phyloP scores from a whole-genome alignment of 2,329 filamentous ascomycete genomes.

The Botrytis sinoallii region DNA sequence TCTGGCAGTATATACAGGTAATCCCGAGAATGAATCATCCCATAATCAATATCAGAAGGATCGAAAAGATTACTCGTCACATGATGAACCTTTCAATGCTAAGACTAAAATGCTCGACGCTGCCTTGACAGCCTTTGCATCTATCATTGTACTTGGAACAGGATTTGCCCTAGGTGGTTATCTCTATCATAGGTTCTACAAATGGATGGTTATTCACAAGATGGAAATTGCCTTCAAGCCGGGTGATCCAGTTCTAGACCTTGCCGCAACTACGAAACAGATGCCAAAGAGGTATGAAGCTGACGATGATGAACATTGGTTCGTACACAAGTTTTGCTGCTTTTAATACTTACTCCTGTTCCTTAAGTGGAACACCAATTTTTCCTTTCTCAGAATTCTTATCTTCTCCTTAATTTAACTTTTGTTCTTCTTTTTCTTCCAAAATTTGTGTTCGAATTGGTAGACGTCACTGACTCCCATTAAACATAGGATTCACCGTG shows the following conservation, averaged over 20 bases:
- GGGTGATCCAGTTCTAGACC: constrained; percentile 82
- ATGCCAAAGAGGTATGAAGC: constrained; percentile 42
- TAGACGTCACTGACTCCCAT: not conserved
- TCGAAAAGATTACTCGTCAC: not conserved
- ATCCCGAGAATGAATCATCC: not conserved
- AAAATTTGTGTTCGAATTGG: not conserved
- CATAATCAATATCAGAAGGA: not conserved
- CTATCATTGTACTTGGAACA: constrained; percentile 66
- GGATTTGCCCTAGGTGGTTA: constrained; percentile 68
- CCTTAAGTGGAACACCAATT: not conserved
- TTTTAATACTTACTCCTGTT: not conserved
- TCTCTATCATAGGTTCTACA: constrained; percentile 80
- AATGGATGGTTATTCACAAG: constrained; percentile 84
- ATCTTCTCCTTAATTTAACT: not conserved
- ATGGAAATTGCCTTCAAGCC: constrained; percentile 90
- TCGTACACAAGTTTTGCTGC: not conserved
- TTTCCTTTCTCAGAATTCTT: not conserved
- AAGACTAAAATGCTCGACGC: constrained; percentile 65
- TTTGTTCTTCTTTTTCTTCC: not conserved
- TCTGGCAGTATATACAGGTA: not conserved
- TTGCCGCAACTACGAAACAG: constrained; percentile 65
- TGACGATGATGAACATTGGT: constrained; percentile 55
- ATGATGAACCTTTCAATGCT: constrained; percentile 19
- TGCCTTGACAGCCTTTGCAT: constrained; percentile 72
- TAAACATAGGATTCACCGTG: constrained; percentile 59